A percentile compares a stretch with the other conserved stretches of the same genome.
Evolutionary conservation across 164 flowering plant genomes (phyloP).

Genomic region (Vitis riparia): DNA sequence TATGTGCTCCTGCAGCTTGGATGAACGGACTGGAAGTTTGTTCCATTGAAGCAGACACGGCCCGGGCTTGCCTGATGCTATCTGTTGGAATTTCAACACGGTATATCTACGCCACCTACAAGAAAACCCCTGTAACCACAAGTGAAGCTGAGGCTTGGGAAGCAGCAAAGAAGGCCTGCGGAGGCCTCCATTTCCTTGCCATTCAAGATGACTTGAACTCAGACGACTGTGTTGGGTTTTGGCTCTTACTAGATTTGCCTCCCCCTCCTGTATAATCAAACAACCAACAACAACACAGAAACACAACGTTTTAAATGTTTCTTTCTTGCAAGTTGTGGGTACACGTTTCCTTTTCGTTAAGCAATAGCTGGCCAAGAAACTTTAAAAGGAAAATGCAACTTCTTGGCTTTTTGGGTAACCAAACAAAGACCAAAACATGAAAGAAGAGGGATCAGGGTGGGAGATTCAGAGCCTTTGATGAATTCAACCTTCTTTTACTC

Average conservation of each 20-base stretch:
- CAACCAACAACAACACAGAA: background rate
- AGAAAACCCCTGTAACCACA: slow-evolving; percentile 64
- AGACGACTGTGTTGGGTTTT: slow-evolving; percentile 91
- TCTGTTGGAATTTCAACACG: slow-evolving; percentile 87
- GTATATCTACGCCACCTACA: slow-evolving; percentile 75
- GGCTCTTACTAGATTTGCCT: slow-evolving; percentile 93
- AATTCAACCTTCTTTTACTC: background rate
- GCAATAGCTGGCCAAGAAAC: too few species aligned
- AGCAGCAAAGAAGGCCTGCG: slow-evolving; percentile 87
- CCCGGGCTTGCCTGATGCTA: slow-evolving; percentile 62
- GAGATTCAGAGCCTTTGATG: background rate
- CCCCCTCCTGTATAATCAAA: slow-evolving; percentile 77
- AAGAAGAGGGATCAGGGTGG: background rate
- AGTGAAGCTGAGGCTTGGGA: slow-evolving; percentile 97
- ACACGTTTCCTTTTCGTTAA: background rate
- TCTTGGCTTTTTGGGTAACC: too few species aligned
- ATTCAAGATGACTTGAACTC: slow-evolving; percentile 87
- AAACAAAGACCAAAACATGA: background rate
- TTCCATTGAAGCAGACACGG: slow-evolving; percentile 71
- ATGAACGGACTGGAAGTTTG: slow-evolving; percentile 94
- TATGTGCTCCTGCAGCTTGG: slow-evolving; percentile 62
- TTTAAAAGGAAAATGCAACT: too few species aligned
- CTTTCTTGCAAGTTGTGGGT: background rate
- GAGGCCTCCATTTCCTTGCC: slow-evolving; percentile 95
- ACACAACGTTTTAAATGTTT: background rate